These are phyloP conservation scores for Candida orba DNA, from an alignment of 805 yeast genomes.

Conservation along the genomic window DNA sequence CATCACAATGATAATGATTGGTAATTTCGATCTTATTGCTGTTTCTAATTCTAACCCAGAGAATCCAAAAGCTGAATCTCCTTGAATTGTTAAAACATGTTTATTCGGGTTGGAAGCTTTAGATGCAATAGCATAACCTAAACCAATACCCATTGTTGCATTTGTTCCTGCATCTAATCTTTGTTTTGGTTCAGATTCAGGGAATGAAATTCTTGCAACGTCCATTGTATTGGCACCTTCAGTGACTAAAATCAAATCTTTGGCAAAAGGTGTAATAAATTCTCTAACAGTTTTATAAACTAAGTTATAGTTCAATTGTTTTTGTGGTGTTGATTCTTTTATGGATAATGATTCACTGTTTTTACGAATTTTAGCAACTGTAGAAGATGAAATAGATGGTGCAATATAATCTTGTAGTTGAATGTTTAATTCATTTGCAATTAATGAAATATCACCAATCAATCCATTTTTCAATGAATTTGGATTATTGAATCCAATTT, in stretches of 20 bases:
- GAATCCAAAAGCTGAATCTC: slow-evolving; percentile 75
- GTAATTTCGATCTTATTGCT: slow-evolving; percentile 45
- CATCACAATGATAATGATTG: slow-evolving; percentile 56
- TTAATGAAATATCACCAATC: slow-evolving; percentile 47
- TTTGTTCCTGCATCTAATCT: slow-evolving; percentile 69
- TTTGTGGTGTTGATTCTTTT: slow-evolving; percentile 25
- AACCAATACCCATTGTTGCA: slow-evolving; percentile 73
- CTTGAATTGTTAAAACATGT: slow-evolving; percentile 54
- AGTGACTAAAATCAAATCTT: slow-evolving; percentile 38
- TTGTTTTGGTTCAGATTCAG: slow-evolving; percentile 42
- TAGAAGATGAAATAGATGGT: slow-evolving; percentile 23
- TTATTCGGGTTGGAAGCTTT: slow-evolving; percentile 37
- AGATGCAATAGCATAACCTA: slow-evolving; percentile 64
- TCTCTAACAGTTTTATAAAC: slow-evolving; percentile 45
- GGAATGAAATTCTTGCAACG: slow-evolving; percentile 54
- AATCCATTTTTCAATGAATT: slow-evolving; percentile 34
- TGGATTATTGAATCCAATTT: slow-evolving; percentile 39
- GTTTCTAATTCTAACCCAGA: slow-evolving; percentile 71
- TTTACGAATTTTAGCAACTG: slow-evolving; percentile 23
- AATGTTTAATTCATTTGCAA: slow-evolving; percentile 29
- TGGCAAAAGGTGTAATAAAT: slow-evolving; percentile 25
- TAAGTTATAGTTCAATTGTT: slow-evolving; percentile 39
- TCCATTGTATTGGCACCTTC: slow-evolving; percentile 84
- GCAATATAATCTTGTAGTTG: slow-evolving; percentile 26
- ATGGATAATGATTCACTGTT: slow-evolving; percentile 27